Conservation (phyloP, 805 yeast species). For the Lipomyces spencermartinsiae region DNA sequence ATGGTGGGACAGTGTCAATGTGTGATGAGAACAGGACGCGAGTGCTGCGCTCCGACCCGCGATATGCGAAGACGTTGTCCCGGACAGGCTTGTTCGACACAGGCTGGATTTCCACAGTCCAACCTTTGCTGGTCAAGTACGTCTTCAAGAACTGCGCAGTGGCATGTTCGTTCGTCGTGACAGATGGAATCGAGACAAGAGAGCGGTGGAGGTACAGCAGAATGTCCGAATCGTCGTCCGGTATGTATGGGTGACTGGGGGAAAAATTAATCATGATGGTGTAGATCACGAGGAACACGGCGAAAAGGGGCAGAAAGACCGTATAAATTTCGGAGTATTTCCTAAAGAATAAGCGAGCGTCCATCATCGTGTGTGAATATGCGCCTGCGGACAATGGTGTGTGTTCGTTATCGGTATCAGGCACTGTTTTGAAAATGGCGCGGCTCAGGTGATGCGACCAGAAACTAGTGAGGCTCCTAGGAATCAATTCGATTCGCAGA, state of each 20-base stretch:
- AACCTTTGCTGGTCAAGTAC: slow-evolving; percentile 53
- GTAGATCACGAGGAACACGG: slow-evolving; percentile 24
- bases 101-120: slow-evolving; percentile 58
- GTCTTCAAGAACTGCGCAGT: slow-evolving; percentile 51
- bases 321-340: slow-evolving; percentile 37
- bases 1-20: slow-evolving; percentile 77
- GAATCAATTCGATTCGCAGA: background rate
- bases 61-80: slow-evolving; percentile 63
- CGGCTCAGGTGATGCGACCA: background rate
- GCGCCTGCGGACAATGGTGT: background rate
- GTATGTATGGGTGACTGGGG: slow-evolving; percentile 13
- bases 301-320: slow-evolving; percentile 33
- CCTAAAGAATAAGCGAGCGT: slow-evolving; percentile 22
- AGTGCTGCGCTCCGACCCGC: slow-evolving; percentile 54
- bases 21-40: slow-evolving; percentile 65
- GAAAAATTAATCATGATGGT: slow-evolving; percentile 14
- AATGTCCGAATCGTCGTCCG: slow-evolving; percentile 14
- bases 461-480: too few relatives aligned
- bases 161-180: slow-evolving; percentile 47
- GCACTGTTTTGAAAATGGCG: background rate
- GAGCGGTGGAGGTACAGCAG: slow-evolving; percentile 44
- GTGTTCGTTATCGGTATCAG: background rate
- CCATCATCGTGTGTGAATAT: slow-evolving; percentile 1
- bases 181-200: slow-evolving; percentile 48
- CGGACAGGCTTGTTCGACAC: slow-evolving; percentile 49